Evolutionary conservation across 192 early-diverging fungal species (phyloP), one percentile per base, ranked within the genome.

Genomic region (Lobosporangium transversale): DNA sequence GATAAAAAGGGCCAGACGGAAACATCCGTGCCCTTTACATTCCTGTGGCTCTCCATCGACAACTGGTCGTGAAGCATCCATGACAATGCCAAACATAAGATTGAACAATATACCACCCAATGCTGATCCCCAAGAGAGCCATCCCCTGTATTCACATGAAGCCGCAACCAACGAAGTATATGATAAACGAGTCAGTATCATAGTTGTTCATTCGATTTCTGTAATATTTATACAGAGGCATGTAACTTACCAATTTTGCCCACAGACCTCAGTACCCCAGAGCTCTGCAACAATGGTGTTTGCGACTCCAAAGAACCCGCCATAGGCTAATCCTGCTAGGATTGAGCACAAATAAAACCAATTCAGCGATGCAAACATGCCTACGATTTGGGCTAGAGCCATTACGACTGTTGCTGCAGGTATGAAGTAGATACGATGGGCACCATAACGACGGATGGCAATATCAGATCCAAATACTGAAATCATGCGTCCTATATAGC

Each of bases 261-360:
- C 73, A 42, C 73, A 76, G 8, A 65, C 62, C 11, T 57, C 64
- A 48, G 47, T 58, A 4, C 73, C 73, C 73, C 73, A 76, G 5
- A 76, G 40, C 53, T 76, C 73, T 1, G 73, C 73, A 21, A 76
- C 73, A 62, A 76, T 67, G 37, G 44, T 76, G 11, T 65, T 65
- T 18, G 73, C 73, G 18, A 76, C 59, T 10, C 64, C 73, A 76
- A 76, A 76, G 58, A 62, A 76, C 8, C 64, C 73, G 29, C 73
- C 73, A 43, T 76, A 76, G 1, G 64, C 64, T 0, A 76, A 17
- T 30, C 73, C 73, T 10, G 73, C 62, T 7, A 76, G 40, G 15
- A 51, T 33, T 10, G 73, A 76, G 21, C 64, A 67, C 15, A 62
- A 11, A 21, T 67, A 55, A 0, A 76, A 24, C 73, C 73, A 76